phyloP scores from a whole-genome alignment of 2,329 filamentous ascomycete species.

The Aspergillus hiratsukae region DNA sequence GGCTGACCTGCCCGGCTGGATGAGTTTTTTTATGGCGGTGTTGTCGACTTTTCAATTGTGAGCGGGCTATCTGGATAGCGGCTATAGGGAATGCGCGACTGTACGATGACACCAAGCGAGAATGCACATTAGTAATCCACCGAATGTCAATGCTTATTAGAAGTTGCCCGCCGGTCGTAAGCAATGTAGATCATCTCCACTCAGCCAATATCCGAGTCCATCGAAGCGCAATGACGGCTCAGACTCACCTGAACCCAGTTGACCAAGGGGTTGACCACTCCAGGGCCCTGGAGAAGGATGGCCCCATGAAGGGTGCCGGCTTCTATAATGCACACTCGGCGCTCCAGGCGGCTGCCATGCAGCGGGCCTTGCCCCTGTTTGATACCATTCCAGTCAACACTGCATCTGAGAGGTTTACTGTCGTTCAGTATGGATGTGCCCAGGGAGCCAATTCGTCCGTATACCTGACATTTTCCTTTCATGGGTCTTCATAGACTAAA shows the following conservation, averaged over 20 bases:
- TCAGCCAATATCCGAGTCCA: no score
- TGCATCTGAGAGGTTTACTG: not conserved
- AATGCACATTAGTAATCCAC: no score
- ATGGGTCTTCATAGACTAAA: no score
- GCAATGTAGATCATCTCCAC: no score
- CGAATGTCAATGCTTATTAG: no score
- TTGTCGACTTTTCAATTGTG: not conserved
- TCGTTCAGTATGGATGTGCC: not conserved
- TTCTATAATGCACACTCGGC: conserved; percentile 1
- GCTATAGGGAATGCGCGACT: no score
- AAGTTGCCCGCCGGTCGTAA: no score
- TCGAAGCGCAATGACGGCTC: no score
- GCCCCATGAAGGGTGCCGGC: not conserved
- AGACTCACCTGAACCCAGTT: no score
- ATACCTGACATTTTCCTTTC: no score
- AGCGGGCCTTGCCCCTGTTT: not conserved
- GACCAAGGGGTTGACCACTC: no score
- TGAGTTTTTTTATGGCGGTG: not conserved
- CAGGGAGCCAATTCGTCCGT: not conserved
- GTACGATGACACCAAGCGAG: not conserved
- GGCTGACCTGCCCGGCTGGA: not conserved
- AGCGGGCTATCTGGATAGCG: not conserved
- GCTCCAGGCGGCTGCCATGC: conserved; percentile 1
- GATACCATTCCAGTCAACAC: not conserved
- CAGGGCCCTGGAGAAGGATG: not conserved